Evolutionary conservation across 129 eudicot species (phyloP).

Genomic region (Scalesia atractyloides): DNA sequence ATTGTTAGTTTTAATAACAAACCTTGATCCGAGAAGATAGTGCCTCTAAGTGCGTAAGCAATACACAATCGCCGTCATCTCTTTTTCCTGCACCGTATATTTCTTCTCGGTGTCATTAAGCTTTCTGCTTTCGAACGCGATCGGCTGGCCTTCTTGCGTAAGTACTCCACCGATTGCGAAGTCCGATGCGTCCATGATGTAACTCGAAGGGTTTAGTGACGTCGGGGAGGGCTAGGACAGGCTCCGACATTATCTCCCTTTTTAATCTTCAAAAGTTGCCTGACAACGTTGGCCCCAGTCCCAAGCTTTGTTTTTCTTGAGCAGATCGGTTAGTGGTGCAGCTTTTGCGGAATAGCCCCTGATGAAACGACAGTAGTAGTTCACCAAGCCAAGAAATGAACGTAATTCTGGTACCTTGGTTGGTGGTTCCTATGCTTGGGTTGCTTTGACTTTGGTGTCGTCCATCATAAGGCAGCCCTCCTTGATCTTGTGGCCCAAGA

Average conservation of each 20-base stretch:
- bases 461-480: neutral
- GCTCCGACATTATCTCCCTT: neutral
- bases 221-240: neutral
- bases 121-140: neutral
- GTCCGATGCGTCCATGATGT: neutral
- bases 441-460: neutral
- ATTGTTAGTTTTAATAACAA: slow-evolving; percentile 13
- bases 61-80: slow-evolving; percentile 4
- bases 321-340: neutral
- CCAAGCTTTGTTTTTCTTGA: neutral
- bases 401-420: neutral
- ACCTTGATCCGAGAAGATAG: slow-evolving; percentile 14
- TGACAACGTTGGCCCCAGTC: neutral
- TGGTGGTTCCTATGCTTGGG: neutral
- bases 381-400: neutral
- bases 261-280: neutral
- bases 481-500: neutral
- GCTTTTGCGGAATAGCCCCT: neutral
- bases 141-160: neutral
- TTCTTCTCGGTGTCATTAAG: neutral
- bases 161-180: neutral
- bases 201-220: neutral
- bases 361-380: neutral
- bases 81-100: neutral
- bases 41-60: slow-evolving; percentile 17